Conservation (phyloP, 345 rosid species). For the Boechera stricta region DNA sequence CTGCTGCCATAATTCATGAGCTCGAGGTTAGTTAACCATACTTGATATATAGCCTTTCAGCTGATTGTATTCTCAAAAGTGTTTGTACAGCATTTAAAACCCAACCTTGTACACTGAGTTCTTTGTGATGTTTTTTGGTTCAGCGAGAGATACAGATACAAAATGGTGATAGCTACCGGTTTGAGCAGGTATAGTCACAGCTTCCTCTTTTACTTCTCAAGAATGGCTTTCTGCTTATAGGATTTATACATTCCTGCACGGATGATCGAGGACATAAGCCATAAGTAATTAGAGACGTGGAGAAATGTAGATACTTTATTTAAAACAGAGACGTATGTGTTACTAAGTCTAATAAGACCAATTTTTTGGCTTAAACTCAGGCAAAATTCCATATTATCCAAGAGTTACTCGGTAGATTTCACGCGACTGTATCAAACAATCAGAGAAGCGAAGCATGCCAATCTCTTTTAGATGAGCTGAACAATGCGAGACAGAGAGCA, state of each 20-base stretch:
- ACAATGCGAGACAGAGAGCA: constrained; percentile 77
- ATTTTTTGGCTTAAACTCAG: constrained; percentile 46
- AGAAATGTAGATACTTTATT: neutral
- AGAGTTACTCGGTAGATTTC: constrained; percentile 89
- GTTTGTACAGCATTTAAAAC: neutral
- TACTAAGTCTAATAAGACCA: neutral
- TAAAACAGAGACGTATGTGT: constrained; percentile 4
- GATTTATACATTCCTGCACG: neutral
- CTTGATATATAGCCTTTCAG: neutral
- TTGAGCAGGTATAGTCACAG: constrained; percentile 72
- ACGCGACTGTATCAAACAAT: constrained; percentile 56
- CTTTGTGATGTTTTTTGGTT: constrained; percentile 36
- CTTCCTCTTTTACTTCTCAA: constrained; percentile 3
- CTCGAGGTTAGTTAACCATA: constrained; percentile 65
- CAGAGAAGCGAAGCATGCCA: constrained; percentile 58
- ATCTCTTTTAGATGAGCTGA: constrained; percentile 70
- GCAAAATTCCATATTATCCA: constrained; percentile 93
- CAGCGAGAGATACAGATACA: constrained; percentile 89
- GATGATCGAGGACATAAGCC: neutral
- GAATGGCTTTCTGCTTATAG: neutral
- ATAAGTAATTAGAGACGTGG: neutral
- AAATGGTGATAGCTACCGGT: constrained; percentile 75
- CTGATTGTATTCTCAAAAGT: constrained; percentile 11
- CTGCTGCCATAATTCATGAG: constrained; percentile 96
- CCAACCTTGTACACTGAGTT: constrained; percentile 13